phyloP scores from a whole-genome alignment of 1,284 basidiomycete genomes.

The Coniferiporia weirii region DNA sequence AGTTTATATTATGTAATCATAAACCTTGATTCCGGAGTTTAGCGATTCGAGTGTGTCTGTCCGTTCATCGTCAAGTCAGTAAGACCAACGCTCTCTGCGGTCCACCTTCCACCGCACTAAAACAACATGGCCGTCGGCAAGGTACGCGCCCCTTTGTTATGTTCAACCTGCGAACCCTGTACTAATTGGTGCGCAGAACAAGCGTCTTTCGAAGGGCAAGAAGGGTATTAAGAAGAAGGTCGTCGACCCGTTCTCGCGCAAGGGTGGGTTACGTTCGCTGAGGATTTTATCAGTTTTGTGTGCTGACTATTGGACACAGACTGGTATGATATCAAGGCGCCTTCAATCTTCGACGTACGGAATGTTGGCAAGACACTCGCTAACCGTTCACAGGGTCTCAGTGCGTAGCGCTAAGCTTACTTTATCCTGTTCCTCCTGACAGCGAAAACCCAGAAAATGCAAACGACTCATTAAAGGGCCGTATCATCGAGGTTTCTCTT shows the following conservation, averaged over 20 bases:
- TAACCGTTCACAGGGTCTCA: constrained; percentile 97
- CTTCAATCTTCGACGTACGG: constrained; percentile 95
- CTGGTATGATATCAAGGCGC: constrained; percentile 99
- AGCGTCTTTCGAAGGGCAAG: constrained; percentile 99
- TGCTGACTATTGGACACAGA: constrained; percentile 43
- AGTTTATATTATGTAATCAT: not conserved
- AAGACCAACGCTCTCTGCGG: constrained; percentile 45
- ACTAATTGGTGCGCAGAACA: constrained; percentile 60
- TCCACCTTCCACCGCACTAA: constrained; percentile 39
- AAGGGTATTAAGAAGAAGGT: constrained; percentile 99
- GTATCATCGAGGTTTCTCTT: constrained; percentile 94
- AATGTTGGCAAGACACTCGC: constrained; percentile 99
- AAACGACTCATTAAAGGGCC: constrained; percentile 97
- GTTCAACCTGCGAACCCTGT: constrained; percentile 5
- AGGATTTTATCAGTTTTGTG: not conserved
- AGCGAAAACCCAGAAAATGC: constrained; percentile 74
- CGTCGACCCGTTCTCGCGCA: constrained; percentile 99
- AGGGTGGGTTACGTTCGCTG: constrained; percentile 53
- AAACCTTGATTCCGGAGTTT: not conserved
- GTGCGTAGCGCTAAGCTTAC: constrained; percentile 47
- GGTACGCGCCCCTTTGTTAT: constrained; percentile 38
- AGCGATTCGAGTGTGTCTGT: not conserved
- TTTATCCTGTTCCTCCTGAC: constrained; percentile 12
- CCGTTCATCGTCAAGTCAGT: constrained; percentile 25
- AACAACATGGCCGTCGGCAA: constrained; percentile 88